These are phyloP conservation scores for Fallopia convolvulus DNA, from an alignment of 148 eudicot genomes.

Conservation along the genomic window DNA sequence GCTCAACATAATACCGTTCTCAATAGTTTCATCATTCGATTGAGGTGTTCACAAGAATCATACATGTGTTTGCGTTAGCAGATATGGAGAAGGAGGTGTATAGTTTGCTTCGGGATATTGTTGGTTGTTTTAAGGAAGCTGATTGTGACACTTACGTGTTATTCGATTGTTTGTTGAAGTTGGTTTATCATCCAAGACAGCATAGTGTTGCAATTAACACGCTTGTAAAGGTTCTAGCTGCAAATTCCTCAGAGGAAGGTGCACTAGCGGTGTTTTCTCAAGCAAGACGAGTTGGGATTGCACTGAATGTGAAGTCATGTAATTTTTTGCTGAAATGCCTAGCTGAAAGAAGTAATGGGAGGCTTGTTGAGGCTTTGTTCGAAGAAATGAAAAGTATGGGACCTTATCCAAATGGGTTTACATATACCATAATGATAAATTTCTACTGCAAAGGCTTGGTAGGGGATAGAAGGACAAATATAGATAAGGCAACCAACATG, in stretches of 20 bases:
- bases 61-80: conserved; percentile 31
- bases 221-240: conserved; percentile 41
- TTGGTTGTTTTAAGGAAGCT: conserved; percentile 19
- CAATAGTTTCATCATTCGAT: conserved; percentile 16
- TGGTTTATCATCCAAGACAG: conserved; percentile 12
- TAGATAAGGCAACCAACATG: conserved; percentile 20
- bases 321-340: conserved; percentile 56
- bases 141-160: conserved; percentile 24
- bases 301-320: conserved; percentile 26
- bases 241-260: conserved; percentile 28
- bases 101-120: conserved; percentile 33
- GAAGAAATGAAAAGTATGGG: conserved; percentile 38
- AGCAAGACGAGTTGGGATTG: conserved; percentile 27
- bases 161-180: conserved; percentile 22
- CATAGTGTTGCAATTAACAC: conserved; percentile 20
- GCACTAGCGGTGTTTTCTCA: conserved; percentile 29
- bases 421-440: conserved; percentile 38
- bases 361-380: conserved; percentile 24
- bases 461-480: conserved; percentile 15
- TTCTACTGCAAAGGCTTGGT: conserved; percentile 28
- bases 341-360: conserved; percentile 24
- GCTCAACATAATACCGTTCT: too few species aligned
- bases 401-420: conserved; percentile 35
- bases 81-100: conserved; percentile 33
- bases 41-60: conserved; percentile 26